Evolutionary conservation across 345 rosid species (phyloP), one percentile per base, ranked within the genome.

Genomic region (Sapria himalayana): DNA sequence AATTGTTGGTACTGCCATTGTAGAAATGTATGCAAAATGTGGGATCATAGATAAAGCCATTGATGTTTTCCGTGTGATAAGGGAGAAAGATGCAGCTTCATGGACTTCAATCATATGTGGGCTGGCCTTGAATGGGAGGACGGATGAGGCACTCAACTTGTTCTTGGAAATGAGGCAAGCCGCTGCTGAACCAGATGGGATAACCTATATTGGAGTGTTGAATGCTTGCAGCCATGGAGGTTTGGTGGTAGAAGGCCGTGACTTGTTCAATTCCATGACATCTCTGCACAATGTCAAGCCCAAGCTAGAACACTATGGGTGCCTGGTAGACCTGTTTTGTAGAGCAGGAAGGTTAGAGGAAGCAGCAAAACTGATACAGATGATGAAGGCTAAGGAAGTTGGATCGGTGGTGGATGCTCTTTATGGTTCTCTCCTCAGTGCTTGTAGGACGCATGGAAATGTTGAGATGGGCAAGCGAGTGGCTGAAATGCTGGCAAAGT

Each of bases 211-310:
- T 1, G 74, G 78, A 8, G 81, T 77, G 46, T 50, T 81, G 47
- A 74, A 76, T 45, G 93, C 93, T 4, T 81, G 85, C 52, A 81
- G 64, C 58, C 91, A 81, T 51, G 91, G 81, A 49, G 93, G 93
- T 35, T 51, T 81, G 53, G 71, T 81, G 29, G 57, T 52, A 9
- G 81, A 77, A 64, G 85, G 89, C 0, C 76, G 69, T 11, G 33
- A 18, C 15, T 19, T 61, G n/a, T 74, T 74, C n/a, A 19, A 51
- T 39, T 70, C 74, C 22, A 74, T 81, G 91, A 59, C 42, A 10
- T 19, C 37, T 19, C 34, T 36, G 8, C 69, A 71, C 42, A 51
- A 57, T 11, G 66, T 77, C 21, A 45, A 41, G 59, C 81, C 91
- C 17, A 72, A 72, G 49, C 11, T 72, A 16, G 85, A 74, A 52